Evolutionary conservation across 1,284 basidiomycete species (phyloP), one percentile per base, ranked within the genome.

Genomic region (Peniophora sp.): DNA sequence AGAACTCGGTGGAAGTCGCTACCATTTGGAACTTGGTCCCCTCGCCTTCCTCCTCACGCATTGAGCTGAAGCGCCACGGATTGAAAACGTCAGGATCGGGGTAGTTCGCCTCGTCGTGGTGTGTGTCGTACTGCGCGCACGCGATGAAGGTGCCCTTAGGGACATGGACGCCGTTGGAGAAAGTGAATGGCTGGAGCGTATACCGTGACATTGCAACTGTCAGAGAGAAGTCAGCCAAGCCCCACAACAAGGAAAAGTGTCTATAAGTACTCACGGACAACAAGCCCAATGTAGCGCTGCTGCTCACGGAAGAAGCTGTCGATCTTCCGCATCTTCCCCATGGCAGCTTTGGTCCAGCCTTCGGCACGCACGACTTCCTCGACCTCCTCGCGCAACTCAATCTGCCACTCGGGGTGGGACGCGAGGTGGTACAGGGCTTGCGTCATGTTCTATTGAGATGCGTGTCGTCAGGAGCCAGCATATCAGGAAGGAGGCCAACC

Each of bases 151-250:
- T 63, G 19, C 72, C 73, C 12, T 59, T 56, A 9, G 72, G 69
- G 52, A 76, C 58, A 11, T 56, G 62, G n/a, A 69, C 70, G 17
- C 74, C 74, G 44, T 76, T 65, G 14, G 69, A 66, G 53, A 77
- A 71, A 2, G 62, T 65, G 50, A 69, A 67, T 27, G 69, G 64
- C 34, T 63, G 56, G 59, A 72, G 56, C 16, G 67, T 66, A 50
- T 63, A 62, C 51, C 72, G 69, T 14, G 54, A 49, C 49, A 69
- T 55, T 3, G 63, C 58, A n/a, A 63, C 71, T 73, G 44, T 27
- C 24, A 36, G 23, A 2, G 5, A 32, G 14, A 49, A 49, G 45
- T 48, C 52, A 41, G 41, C 64, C 24, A 62, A 72, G 50, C 58
- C 56, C 56, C 14, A 11, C 10, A 5, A 16, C 34, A 20, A 41